Percentiles rank a stretch among this genome's conserved stretches.
Evolutionary conservation across 768 basidiomycete genomes (phyloP).

Genomic region (Butyriboletus loyo): DNA sequence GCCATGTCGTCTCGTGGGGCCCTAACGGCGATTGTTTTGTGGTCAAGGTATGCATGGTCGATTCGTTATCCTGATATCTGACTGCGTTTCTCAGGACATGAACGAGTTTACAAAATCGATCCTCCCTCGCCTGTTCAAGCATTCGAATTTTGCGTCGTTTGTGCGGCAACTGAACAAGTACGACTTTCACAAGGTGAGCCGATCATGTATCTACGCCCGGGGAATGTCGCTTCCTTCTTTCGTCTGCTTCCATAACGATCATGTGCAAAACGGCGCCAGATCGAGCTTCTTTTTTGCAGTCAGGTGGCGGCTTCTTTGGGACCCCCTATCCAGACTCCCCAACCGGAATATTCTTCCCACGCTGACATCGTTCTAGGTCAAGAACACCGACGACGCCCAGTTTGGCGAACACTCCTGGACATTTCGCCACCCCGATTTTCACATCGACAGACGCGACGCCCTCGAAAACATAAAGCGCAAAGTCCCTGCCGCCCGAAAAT

Average conservation of each 20-base stretch:
- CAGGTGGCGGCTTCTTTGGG: not conserved
- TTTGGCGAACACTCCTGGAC: conserved; percentile 61
- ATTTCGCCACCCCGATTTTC: conserved; percentile 53
- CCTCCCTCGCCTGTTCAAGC: conserved; percentile 90
- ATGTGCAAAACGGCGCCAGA: conserved; percentile 11
- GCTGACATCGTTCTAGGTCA: too few species aligned
- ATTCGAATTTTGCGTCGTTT: conserved; percentile 91
- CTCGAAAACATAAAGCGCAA: conserved; percentile 69
- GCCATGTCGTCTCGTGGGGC: conserved; percentile 79
- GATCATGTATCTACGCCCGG: not conserved
- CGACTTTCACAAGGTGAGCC: conserved; percentile 77
- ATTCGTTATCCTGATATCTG: conserved; percentile 6
- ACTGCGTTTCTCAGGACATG: conserved; percentile 60
- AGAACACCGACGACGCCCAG: conserved; percentile 79
- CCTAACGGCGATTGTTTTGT: conserved; percentile 85
- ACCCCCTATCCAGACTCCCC: too few species aligned
- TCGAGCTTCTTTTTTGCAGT: conserved; percentile 17
- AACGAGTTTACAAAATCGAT: conserved; percentile 93
- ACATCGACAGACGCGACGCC: conserved; percentile 48
- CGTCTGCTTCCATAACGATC: conserved; percentile 11
- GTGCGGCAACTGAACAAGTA: conserved; percentile 95
- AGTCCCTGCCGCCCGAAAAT: conserved; percentile 39
- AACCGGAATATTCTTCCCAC: too few species aligned
- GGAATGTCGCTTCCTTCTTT: conserved; percentile 3
- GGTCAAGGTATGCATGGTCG: conserved; percentile 55